phyloP scores from a whole-genome alignment of 2,329 filamentous ascomycete genomes.

The Shiraia bambusicola region DNA sequence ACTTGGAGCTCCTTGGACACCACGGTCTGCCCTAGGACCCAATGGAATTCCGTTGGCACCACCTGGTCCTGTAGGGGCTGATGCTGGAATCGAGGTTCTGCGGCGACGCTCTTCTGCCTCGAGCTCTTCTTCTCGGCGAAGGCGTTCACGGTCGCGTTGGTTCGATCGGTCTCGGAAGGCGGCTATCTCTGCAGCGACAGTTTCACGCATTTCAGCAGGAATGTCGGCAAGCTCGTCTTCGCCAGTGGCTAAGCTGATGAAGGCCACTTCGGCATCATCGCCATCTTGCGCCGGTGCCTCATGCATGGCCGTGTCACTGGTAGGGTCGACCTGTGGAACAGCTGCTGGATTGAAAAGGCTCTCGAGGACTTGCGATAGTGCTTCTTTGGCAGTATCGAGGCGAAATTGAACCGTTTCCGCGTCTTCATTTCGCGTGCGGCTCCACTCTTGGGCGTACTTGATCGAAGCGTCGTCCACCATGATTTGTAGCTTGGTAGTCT shows the following conservation, averaged over 20 bases:
- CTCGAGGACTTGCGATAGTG: conserved; percentile 67
- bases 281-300: conserved; percentile 58
- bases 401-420: conserved; percentile 65
- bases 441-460: conserved; percentile 83
- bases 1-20: conserved; percentile 73
- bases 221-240: conserved; percentile 97
- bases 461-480: conserved; percentile 79
- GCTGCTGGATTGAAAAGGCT: conserved; percentile 69
- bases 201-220: conserved; percentile 92
- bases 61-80: conserved; percentile 62
- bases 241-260: conserved; percentile 70
- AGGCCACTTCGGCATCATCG: conserved; percentile 76
- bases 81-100: conserved; percentile 68
- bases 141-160: conserved; percentile 80
- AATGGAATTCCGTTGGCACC: conserved; percentile 75
- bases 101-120: conserved; percentile 80
- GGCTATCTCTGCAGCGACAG: conserved; percentile 89
- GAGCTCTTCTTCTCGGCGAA: conserved; percentile 87
- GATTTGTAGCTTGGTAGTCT: conserved; percentile 68
- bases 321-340: conserved; percentile 52
- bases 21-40: conserved; percentile 65
- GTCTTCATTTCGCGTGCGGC: conserved; percentile 65
- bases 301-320: conserved; percentile 70
- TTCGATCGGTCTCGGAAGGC: conserved; percentile 92
- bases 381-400: conserved; percentile 67